phyloP scores from a whole-genome alignment of 345 rosid genomes.

The Lepidium sativum region DNA sequence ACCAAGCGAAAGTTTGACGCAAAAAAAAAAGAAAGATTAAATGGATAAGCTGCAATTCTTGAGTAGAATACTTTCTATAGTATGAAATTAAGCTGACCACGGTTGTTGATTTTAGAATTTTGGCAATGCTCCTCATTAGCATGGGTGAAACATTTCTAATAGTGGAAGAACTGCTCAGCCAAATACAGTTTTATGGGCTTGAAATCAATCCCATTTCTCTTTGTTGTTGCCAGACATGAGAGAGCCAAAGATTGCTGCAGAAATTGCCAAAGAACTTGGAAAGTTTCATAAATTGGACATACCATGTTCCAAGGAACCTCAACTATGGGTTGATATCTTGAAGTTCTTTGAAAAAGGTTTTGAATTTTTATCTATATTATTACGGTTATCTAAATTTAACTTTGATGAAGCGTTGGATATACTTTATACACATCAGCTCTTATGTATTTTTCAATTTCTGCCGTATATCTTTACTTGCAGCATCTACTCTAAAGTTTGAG shows the following conservation, averaged over 20 bases:
- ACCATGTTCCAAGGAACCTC: slow-evolving; percentile 90
- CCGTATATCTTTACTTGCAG: neutral
- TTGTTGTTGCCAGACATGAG: slow-evolving; percentile 60
- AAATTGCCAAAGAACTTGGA: slow-evolving; percentile 77
- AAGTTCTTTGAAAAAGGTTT: slow-evolving; percentile 82
- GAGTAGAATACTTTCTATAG: neutral
- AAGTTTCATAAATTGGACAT: slow-evolving; percentile 76
- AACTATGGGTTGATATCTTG: slow-evolving; percentile 78
- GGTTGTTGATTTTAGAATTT: neutral
- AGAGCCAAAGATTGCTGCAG: slow-evolving; percentile 64
- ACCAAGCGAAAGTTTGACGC: neutral
- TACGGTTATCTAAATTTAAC: neutral
- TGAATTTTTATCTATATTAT: neutral
- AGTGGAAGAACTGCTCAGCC: neutral
- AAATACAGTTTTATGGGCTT: neutral
- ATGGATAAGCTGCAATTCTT: slow-evolving; percentile 1
- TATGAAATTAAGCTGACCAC: neutral
- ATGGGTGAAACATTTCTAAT: neutral
- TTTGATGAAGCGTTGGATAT: neutral
- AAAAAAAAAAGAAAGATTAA: too few species aligned
- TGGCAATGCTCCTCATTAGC: neutral
- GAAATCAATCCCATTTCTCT: neutral
- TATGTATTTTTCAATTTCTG: slow-evolving; percentile 1
- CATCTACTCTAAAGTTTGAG: too few species aligned
- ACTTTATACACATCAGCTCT: neutral